Base-by-base conservation (phyloP, 73 alveolate genomes). In the Paramecium sonneborni region DNA sequence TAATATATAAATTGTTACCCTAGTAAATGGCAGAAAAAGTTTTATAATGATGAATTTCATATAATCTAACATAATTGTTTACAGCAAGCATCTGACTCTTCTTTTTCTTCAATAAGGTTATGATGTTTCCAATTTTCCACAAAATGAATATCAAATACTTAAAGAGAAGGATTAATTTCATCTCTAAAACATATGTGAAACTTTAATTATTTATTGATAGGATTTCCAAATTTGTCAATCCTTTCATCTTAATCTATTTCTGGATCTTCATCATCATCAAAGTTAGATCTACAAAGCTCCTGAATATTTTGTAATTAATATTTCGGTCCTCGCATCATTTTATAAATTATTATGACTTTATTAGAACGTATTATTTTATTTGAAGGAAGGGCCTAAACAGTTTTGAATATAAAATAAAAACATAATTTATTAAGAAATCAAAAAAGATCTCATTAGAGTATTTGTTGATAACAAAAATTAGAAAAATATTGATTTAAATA, bases 51-150 rank as follows among this genome's bases (percentile, higher is more conserved):
- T 30, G 12, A 30, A 26, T 62, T 62, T 62, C 84, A 62, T 26
- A 62, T 26, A 14, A 62, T 62, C 84, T 62, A 62, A 32, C 84
- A 62, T 14, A 62, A 62, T 62, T 62, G 84, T 32, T 32, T 62
- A 26, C 44, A 32, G 26, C 84, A 62, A 1, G 44, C 48, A 26
- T 62, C 84, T 6, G 44, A 62, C 48, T 26, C 28, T 5, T 62
- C 84, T 32, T 62, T 62, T 9, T 62, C 84, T 32, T 62, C 84
- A 30, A 62, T 62, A 12, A 26, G 18, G 24, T 62, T 62, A 32
- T 62, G 24, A 26, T 5, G 84, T 62, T 62, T 62, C 84, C 84
- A 62, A 62, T 62, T 62, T 32, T 62, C 84, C 44, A 62, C 84
- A 0, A 62, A 1, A n/a, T 62, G 46, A 26, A 62, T 32, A 32